phyloP scores from a whole-genome alignment of 345 rosid genomes.

The Gossypium australe region DNA sequence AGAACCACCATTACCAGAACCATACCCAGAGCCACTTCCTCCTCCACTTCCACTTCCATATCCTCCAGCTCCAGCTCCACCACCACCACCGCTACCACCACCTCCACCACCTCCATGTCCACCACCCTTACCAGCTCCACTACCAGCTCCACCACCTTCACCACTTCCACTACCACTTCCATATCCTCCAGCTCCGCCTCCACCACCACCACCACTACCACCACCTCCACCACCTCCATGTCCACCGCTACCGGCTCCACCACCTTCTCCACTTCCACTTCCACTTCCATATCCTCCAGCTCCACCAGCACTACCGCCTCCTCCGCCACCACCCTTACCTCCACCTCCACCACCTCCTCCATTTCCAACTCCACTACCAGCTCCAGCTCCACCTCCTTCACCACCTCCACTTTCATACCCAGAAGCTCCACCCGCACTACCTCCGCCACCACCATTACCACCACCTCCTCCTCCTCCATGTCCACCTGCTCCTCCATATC shows the following conservation, averaged over 20 bases:
- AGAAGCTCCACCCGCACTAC: background rate
- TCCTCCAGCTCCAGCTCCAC: conserved; percentile 17
- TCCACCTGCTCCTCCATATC: background rate
- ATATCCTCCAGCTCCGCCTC: conserved; percentile 2
- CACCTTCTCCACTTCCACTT: conserved; percentile 23
- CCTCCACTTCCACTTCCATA: conserved; percentile 18
- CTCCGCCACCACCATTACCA: conserved; percentile 17
- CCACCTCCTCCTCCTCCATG: conserved; percentile 11
- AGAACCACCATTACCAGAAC: conserved; percentile 7
- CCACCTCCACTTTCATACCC: conserved; percentile 26
- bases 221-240: conserved; percentile 15
- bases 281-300: conserved; percentile 9
- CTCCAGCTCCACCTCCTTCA: conserved; percentile 15
- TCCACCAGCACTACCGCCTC: background rate
- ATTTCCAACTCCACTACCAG: conserved; percentile 13
- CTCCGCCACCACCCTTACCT: conserved; percentile 13
- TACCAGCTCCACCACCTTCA: conserved; percentile 19
- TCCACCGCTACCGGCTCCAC: conserved; percentile 22
- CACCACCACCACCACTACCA: conserved; percentile 17
- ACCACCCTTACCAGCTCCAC: conserved; percentile 15
- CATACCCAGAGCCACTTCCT: too few species aligned
- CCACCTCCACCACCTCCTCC: conserved; percentile 11
- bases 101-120: conserved; percentile 5
- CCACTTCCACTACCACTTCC: conserved; percentile 20
- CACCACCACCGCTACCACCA: background rate